Base-by-base conservation (phyloP, 768 basidiomycete genomes). In the Rhodosporidiobolus sp. region DNA sequence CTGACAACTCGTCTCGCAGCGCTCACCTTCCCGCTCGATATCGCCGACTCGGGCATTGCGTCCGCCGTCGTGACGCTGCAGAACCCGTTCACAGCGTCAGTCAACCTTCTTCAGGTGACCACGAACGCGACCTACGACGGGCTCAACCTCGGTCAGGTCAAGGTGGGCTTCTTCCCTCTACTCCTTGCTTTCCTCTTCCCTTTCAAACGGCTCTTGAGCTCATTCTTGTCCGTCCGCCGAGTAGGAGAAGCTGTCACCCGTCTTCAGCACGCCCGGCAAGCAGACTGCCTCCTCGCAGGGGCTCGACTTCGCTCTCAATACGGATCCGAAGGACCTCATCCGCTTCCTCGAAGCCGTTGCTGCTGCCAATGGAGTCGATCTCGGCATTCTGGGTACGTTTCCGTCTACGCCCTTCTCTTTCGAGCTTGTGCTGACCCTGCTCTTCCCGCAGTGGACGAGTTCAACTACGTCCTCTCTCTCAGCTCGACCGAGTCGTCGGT, bases 21-120 rank as follows among this genome's bases (percentile, higher is more conserved):
- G 3, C 82, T 90, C 49, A 80, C 83, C 28, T 88, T 90, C 81
- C 88, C 89, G 5, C 81, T 82, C 26, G 80, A 90, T 75, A 87
- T 90, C 56, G 86, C 84, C 26, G 80, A 84, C 73, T 89, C 86
- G 1, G 87, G 87, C 20, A 79, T 88, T 28, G 88, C 88, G 3
- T 83, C 83, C n/a, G 82, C 86, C 9, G 81, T 85, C 2, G 88
- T 90, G 77, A 83, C 81, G 1, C 82, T 90, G 38, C 81, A 83
- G 28, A 89, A 90, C 76, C 88, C 88, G 0, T 90, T 90, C 81
- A 89, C 88, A 0, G 88, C 89, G 26, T 86, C 86, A 77, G 86
- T 90, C 79, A 88, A 87, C 78, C 79, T 90, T 24, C 78, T 88
- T n/a, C 79, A 82, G 56, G 80, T 90, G 26, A 81, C 80, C 4